These are phyloP conservation scores for Solanum chaucha DNA, from an alignment of 257 asterid genomes.

Conservation along the genomic window DNA sequence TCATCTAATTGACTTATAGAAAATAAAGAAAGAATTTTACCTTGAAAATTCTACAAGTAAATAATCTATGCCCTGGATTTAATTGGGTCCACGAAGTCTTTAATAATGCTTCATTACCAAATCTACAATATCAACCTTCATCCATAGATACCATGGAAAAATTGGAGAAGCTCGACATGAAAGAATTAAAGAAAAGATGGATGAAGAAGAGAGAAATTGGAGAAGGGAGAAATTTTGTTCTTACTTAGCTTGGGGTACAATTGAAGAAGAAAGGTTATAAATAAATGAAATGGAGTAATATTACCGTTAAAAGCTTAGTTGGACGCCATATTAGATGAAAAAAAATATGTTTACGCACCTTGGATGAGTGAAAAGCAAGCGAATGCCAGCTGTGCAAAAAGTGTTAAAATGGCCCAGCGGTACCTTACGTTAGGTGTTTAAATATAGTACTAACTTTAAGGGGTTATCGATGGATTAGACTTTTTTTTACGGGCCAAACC, in stretches of 20 bases:
- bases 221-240: background rate
- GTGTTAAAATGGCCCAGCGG: too few species aligned
- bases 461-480: too few species aligned
- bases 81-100: background rate
- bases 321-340: background rate
- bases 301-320: background rate
- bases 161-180: background rate
- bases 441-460: too few species aligned
- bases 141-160: background rate
- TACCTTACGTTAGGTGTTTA: too few species aligned
- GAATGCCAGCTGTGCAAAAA: too few species aligned
- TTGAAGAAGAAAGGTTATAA: background rate
- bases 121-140: background rate
- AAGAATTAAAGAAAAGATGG: background rate
- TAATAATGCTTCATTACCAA: background rate
- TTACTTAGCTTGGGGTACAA: background rate
- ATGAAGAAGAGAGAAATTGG: too few species aligned
- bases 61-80: background rate
- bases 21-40: background rate
- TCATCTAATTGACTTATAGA: background rate
- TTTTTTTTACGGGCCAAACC: too few species aligned
- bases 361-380: too few species aligned
- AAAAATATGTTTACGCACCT: background rate
- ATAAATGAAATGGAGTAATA: background rate
- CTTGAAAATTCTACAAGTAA: background rate